Percentiles rank a stretch among this genome's conserved stretches.
Conservation (phyloP, 306 rosid species). For the Rubus parviflorus region DNA sequence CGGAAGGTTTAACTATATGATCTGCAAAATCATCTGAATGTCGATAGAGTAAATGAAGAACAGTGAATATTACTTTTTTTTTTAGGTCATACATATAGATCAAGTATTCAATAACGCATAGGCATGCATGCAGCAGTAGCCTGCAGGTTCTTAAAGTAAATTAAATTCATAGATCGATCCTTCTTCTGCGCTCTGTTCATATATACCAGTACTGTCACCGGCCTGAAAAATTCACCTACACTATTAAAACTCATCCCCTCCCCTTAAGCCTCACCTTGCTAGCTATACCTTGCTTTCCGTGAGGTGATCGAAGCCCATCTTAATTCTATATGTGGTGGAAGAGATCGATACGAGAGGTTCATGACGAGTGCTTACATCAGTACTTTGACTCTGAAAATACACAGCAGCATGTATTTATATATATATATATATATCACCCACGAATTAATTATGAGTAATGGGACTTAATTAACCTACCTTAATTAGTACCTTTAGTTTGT, state of each 20-base stretch:
- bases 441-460: not conserved
- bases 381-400: not conserved
- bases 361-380: not conserved
- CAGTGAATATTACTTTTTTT: not conserved
- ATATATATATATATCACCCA: too few relatives aligned
- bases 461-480: not conserved
- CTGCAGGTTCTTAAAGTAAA: not conserved
- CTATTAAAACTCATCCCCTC: too few relatives aligned
- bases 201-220: not conserved
- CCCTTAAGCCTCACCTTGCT: not conserved
- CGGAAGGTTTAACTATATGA: not conserved
- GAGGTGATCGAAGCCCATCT: too few relatives aligned
- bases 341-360: not conserved
- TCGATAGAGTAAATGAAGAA: not conserved
- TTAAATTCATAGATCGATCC: not conserved
- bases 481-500: not conserved
- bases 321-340: not conserved
- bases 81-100: not conserved
- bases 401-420: not conserved
- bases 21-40: not conserved
- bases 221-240: not conserved
- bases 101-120: not conserved
- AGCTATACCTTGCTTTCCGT: not conserved
- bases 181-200: constrained; percentile 1
- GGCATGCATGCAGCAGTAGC: not conserved